phyloP scores from a whole-genome alignment of 768 basidiomycete species.

The Russula sp. region DNA sequence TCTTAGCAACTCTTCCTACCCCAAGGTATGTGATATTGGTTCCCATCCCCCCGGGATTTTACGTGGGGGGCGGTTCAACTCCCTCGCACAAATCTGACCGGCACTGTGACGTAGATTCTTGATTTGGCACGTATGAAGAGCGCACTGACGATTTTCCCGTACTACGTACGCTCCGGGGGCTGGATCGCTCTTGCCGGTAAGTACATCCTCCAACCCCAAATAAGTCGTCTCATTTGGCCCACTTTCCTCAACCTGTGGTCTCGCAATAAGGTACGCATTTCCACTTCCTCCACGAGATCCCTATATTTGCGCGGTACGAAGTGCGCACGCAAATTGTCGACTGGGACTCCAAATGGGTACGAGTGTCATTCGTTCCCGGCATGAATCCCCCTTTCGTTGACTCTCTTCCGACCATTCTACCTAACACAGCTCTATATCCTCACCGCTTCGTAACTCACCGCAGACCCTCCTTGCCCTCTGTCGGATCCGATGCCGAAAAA shows the following conservation, averaged over 20 bases:
- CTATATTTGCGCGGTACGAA: conserved; percentile 56
- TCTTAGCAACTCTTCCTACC: conserved; percentile 76
- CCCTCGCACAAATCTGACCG: too few relatives aligned
- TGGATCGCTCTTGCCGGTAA: conserved; percentile 51
- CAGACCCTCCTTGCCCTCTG: conserved; percentile 28
- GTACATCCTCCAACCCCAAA: not conserved
- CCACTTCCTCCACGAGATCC: conserved; percentile 64
- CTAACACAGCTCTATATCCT: conserved; percentile 51
- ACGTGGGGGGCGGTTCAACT: not conserved
- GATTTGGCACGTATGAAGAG: conserved; percentile 40
- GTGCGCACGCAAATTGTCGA: conserved; percentile 48
- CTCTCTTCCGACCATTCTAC: not conserved
- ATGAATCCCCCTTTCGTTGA: not conserved
- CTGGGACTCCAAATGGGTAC: conserved; percentile 80
- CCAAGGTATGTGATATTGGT: conserved; percentile 45
- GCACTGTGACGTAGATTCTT: conserved; percentile 26
- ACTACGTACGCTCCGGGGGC: conserved; percentile 53
- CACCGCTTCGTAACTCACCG: conserved; percentile 58
- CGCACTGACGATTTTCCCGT: conserved; percentile 47
- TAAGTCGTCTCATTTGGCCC: not conserved
- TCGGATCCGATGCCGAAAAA: conserved; percentile 18
- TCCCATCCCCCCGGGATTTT: not conserved
- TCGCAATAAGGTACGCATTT: conserved; percentile 51
- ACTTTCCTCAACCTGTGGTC: not conserved
- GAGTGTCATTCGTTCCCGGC: conserved; percentile 21